Conservation (phyloP, 1,284 basidiomycete species). For the Dichomitus squalens region DNA sequence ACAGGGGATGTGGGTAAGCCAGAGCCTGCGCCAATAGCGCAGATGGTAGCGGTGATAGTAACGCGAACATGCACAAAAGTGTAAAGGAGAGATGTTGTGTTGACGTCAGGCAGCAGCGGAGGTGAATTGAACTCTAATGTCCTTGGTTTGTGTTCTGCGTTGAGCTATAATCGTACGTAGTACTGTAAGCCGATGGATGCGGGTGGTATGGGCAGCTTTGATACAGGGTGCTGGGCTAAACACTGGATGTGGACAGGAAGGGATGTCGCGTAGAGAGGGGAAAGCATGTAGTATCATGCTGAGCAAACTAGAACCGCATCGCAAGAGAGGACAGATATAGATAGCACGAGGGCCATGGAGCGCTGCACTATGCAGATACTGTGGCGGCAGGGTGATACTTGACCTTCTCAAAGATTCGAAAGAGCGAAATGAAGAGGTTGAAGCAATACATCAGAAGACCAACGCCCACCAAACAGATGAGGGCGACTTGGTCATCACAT, state of each 20-base stretch:
- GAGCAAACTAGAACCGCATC: not conserved
- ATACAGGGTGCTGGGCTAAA: not conserved
- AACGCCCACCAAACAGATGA: slow-evolving; percentile 76
- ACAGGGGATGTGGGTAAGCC: not conserved
- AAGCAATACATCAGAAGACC: slow-evolving; percentile 78
- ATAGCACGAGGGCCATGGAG: no score
- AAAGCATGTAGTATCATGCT: not conserved
- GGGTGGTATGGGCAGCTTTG: not conserved
- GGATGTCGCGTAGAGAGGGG: slow-evolving; percentile 8
- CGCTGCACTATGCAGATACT: slow-evolving; percentile 13
- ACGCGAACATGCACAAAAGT: no score
- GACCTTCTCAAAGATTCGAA: slow-evolving; percentile 86
- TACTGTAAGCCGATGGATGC: not conserved
- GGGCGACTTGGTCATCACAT: slow-evolving; percentile 71
- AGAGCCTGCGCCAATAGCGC: not conserved
- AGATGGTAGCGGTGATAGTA: no score
- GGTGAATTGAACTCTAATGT: no score
- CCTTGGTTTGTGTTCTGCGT: no score
- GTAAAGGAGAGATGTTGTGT: no score
- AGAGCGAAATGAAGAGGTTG: slow-evolving; percentile 84
- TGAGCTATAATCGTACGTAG: no score
- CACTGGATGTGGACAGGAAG: not conserved
- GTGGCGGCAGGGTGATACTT: slow-evolving; percentile 51
- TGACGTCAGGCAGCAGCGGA: no score
- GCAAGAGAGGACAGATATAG: not conserved